Evolutionary conservation across 2,329 filamentous ascomycete species (phyloP).

Genomic region (Ceratocystis diversiconidia): DNA sequence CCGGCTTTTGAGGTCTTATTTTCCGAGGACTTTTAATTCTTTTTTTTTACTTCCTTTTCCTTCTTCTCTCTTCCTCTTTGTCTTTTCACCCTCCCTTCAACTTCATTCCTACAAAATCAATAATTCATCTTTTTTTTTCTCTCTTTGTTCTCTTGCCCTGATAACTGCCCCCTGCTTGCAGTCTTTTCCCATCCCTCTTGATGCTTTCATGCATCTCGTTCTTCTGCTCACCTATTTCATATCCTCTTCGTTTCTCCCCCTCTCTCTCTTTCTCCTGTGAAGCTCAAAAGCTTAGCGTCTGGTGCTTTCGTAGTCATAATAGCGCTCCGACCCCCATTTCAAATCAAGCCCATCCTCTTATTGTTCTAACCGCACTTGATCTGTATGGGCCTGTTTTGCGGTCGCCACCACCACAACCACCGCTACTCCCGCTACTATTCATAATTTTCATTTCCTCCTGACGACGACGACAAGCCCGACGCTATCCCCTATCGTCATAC

Average conservation of each 20-base stretch:
- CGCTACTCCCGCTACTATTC: neutral
- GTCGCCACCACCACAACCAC: neutral
- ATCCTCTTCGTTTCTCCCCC: neutral
- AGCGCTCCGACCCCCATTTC: neutral
- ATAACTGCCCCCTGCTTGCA: conserved; percentile 2
- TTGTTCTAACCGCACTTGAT: neutral
- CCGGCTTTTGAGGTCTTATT: neutral
- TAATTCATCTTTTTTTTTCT: neutral
- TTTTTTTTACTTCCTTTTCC: neutral
- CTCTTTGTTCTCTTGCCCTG: neutral
- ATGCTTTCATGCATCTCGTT: neutral
- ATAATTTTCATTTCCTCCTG: neutral
- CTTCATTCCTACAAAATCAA: neutral
- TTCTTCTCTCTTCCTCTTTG: neutral
- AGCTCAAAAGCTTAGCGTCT: neutral
- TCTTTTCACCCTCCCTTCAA: neutral
- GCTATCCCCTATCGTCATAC: neutral
- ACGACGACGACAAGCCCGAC: neutral
- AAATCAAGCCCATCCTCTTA: neutral
- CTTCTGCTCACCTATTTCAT: neutral
- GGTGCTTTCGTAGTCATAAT: neutral
- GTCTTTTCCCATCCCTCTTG: neutral
- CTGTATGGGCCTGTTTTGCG: neutral
- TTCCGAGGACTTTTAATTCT: neutral
- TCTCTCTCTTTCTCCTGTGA: neutral